Evolutionary conservation across 495 filamentous ascomycete genomes (phyloP).

Genomic region (Evernia prunastri): DNA sequence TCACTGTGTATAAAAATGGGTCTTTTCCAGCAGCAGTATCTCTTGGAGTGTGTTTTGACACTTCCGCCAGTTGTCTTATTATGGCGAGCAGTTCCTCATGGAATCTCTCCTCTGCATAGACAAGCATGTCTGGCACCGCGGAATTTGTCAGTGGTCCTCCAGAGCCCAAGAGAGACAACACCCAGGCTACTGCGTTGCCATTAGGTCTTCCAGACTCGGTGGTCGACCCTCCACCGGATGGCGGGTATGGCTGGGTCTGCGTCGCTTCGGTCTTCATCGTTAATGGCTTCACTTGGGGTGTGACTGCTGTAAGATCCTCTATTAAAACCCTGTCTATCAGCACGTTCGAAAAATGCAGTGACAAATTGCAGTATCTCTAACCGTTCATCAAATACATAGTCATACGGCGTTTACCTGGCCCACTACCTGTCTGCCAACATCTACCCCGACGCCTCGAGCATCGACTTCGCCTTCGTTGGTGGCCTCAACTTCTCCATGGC

Average conservation of each 20-base stretch:
- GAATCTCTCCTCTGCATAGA: not conserved
- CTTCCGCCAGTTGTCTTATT: not conserved
- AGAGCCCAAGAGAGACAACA: not conserved
- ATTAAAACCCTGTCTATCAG: not conserved
- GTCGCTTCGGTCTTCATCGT: conserved; percentile 46
- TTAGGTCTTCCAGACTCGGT: not conserved
- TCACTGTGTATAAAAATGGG: not conserved
- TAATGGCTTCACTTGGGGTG: conserved; percentile 53
- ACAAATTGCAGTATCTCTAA: not conserved
- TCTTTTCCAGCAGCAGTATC: not conserved
- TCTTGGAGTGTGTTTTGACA: not conserved
- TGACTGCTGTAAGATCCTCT: conserved; percentile 37
- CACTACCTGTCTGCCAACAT: conserved; percentile 41
- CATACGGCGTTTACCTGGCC: conserved; percentile 46
- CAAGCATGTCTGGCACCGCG: not conserved
- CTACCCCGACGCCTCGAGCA: conserved; percentile 39
- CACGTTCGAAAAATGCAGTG: not conserved
- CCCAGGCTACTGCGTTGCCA: not conserved
- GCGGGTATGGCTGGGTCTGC: conserved; percentile 52
- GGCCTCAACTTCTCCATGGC: conserved; percentile 44
- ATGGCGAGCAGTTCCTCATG: too few relatives aligned
- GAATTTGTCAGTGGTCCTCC: not conserved
- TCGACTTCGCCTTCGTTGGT: conserved; percentile 50
- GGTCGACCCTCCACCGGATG: conserved; percentile 34
- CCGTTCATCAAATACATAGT: conserved; percentile 21